Percentiles rank a stretch among this genome's conserved stretches.
These are phyloP conservation scores for Entonaema liquescens DNA, from an alignment of 495 filamentous ascomycete genomes.

Conservation along the genomic window DNA sequence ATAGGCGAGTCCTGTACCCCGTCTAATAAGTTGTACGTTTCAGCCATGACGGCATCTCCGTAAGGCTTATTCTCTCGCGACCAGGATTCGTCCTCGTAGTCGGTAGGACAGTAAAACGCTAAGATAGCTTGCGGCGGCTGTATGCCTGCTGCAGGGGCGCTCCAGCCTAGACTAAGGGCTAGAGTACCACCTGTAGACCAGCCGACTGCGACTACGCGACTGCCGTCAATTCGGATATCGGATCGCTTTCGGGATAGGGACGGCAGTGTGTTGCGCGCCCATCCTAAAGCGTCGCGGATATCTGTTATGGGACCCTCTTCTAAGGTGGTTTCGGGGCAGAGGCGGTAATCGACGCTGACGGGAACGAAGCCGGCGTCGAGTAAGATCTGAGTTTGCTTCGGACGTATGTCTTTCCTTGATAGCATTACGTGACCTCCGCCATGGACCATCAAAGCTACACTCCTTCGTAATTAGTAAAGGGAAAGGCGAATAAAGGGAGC, in stretches of 20 bases:
- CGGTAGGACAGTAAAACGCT: constrained; percentile 61
- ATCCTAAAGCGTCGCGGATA: constrained; percentile 55
- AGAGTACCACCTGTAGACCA: constrained; percentile 67
- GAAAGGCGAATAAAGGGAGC: neutral
- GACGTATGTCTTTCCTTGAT: constrained; percentile 56
- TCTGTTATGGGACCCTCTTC: constrained; percentile 62
- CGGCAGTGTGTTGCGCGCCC: constrained; percentile 56
- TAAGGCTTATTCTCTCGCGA: constrained; percentile 24
- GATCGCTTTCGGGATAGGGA: constrained; percentile 30
- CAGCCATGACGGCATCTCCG: constrained; percentile 13
- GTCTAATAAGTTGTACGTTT: constrained; percentile 33
- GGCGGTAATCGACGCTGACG: constrained; percentile 63
- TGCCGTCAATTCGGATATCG: constrained; percentile 48
- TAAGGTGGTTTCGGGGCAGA: constrained; percentile 62
- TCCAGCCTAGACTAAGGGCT: constrained; percentile 60
- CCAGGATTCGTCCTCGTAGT: constrained; percentile 49
- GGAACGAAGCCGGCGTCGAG: constrained; percentile 58
- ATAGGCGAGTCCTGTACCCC: constrained; percentile 13
- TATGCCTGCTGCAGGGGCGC: constrained; percentile 41
- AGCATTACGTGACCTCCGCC: constrained; percentile 63
- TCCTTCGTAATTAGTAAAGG: neutral
- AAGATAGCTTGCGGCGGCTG: constrained; percentile 59
- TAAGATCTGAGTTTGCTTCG: constrained; percentile 51
- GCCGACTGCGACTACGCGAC: constrained; percentile 58
- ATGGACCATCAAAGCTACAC: constrained; percentile 66